phyloP scores from a whole-genome alignment of 2,329 filamentous ascomycete genomes.

The Neofusicoccum umdonicola region DNA sequence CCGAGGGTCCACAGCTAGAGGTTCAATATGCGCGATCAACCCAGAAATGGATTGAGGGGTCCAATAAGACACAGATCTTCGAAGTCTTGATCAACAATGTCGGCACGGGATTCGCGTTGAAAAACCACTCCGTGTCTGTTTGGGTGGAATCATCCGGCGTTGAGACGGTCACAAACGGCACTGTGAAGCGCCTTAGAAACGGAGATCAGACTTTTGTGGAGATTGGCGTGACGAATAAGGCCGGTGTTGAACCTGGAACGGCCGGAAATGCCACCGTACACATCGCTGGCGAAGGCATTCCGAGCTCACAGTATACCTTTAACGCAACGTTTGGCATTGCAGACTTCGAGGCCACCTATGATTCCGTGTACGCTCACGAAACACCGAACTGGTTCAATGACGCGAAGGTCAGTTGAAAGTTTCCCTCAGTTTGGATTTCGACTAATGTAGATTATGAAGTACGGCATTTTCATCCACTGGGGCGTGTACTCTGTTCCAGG shows the following conservation, averaged over 20 bases:
- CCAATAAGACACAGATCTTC: slow-evolving; percentile 32
- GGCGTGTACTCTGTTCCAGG: slow-evolving; percentile 56
- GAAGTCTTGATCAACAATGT: slow-evolving; percentile 29
- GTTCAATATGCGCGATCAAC: slow-evolving; percentile 43
- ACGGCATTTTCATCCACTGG: slow-evolving; percentile 62
- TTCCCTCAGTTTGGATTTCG: too few species aligned
- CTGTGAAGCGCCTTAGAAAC: slow-evolving; percentile 41
- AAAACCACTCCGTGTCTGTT: background rate
- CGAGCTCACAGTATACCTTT: slow-evolving; percentile 7
- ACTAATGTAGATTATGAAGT: slow-evolving; percentile 33
- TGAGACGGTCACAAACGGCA: slow-evolving; percentile 32
- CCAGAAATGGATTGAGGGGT: slow-evolving; percentile 33
- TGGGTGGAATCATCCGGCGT: slow-evolving; percentile 30
- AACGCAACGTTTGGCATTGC: slow-evolving; percentile 20
- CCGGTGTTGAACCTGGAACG: slow-evolving; percentile 20
- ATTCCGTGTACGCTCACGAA: slow-evolving; percentile 37
- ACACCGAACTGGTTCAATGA: slow-evolving; percentile 55
- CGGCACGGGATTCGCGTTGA: slow-evolving; percentile 3
- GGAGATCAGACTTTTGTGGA: slow-evolving; percentile 40
- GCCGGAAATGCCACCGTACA: slow-evolving; percentile 17
- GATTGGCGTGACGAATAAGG: slow-evolving; percentile 34
- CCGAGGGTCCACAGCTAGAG: slow-evolving; percentile 22
- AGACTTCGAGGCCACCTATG: slow-evolving; percentile 19
- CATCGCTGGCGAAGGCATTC: background rate
- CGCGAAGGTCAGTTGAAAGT: slow-evolving; percentile 31